phyloP scores from a whole-genome alignment of 768 basidiomycete species.

The Tylopilus vinaceipallidus region DNA sequence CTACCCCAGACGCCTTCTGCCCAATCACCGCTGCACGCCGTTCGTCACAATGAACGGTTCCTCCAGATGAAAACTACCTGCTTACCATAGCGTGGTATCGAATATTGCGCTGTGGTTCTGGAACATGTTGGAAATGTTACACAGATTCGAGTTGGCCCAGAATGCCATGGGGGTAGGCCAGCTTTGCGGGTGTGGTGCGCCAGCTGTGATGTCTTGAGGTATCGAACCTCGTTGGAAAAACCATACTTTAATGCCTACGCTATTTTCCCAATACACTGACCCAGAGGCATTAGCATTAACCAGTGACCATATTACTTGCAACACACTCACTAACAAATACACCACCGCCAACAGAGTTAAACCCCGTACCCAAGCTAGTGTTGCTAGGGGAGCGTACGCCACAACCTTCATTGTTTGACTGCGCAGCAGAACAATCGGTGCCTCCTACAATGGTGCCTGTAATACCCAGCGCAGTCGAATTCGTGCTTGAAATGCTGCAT shows the following conservation, averaged over 20 bases:
- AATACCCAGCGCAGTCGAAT: slow-evolving; percentile 48
- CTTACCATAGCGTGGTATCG: slow-evolving; percentile 80
- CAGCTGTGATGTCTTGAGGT: slow-evolving; percentile 74
- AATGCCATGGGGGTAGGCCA: slow-evolving; percentile 81
- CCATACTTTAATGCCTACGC: slow-evolving; percentile 80
- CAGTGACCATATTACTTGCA: neutral
- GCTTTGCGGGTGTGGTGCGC: slow-evolving; percentile 64
- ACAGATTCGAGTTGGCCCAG: slow-evolving; percentile 68
- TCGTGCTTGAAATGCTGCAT: slow-evolving; percentile 56
- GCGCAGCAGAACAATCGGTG: slow-evolving; percentile 66
- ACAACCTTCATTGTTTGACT: slow-evolving; percentile 79
- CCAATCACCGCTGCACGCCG: slow-evolving; percentile 74
- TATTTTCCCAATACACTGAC: slow-evolving; percentile 30
- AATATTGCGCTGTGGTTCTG: slow-evolving; percentile 75
- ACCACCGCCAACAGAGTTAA: slow-evolving; percentile 84
- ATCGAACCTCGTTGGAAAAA: slow-evolving; percentile 77
- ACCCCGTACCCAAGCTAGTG: slow-evolving; percentile 79
- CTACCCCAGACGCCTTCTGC: slow-evolving; percentile 74
- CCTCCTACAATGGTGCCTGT: slow-evolving; percentile 65
- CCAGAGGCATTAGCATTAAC: neutral
- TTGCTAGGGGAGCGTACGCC: slow-evolving; percentile 61
- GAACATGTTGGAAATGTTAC: slow-evolving; percentile 80
- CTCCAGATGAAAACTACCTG: slow-evolving; percentile 6
- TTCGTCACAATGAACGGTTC: slow-evolving; percentile 4
- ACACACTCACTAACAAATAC: slow-evolving; percentile 79